Evolutionary conservation across 2,329 filamentous ascomycete species (phyloP).

Genomic region (Hypoxylon sp.): DNA sequence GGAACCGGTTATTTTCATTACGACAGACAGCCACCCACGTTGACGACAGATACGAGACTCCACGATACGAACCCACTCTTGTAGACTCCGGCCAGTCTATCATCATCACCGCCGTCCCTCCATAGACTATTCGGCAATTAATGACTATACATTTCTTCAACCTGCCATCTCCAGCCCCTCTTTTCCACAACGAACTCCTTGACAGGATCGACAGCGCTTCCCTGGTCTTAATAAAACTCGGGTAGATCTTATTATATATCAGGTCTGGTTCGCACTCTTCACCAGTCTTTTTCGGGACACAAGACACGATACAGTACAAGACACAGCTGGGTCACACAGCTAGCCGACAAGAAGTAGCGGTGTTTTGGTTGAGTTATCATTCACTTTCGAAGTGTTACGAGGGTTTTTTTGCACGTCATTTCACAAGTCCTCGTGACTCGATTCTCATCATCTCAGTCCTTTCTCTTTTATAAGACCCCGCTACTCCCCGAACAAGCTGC

Average conservation of each 20-base stretch:
- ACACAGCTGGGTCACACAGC: constrained; percentile 48
- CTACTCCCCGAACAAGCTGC: constrained; percentile 36
- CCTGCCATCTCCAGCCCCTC: constrained; percentile 42
- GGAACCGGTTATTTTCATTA: constrained; percentile 47
- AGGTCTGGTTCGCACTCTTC: constrained; percentile 34
- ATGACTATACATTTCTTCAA: constrained; percentile 49
- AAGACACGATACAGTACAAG: constrained; percentile 41
- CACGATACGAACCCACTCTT: constrained; percentile 48
- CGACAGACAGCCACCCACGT: constrained; percentile 46
- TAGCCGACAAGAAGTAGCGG: constrained; percentile 43
- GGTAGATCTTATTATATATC: constrained; percentile 48
- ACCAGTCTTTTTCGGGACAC: constrained; percentile 31
- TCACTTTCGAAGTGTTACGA: constrained; percentile 44
- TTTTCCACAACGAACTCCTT: constrained; percentile 46
- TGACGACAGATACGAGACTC: constrained; percentile 50
- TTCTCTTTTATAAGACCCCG: constrained; percentile 35
- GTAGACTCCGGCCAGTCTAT: constrained; percentile 54
- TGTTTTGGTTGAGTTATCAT: constrained; percentile 44
- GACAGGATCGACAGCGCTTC: constrained; percentile 44
- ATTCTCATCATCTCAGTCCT: constrained; percentile 16
- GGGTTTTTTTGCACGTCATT: constrained; percentile 43
- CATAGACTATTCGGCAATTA: constrained; percentile 49
- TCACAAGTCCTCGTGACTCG: constrained; percentile 45
- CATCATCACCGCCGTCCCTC: constrained; percentile 44
- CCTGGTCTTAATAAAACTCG: constrained; percentile 43